Evolutionary conservation across 108 stramenopile genomes (phyloP).

Genomic region (Skeletonema tropicum): DNA sequence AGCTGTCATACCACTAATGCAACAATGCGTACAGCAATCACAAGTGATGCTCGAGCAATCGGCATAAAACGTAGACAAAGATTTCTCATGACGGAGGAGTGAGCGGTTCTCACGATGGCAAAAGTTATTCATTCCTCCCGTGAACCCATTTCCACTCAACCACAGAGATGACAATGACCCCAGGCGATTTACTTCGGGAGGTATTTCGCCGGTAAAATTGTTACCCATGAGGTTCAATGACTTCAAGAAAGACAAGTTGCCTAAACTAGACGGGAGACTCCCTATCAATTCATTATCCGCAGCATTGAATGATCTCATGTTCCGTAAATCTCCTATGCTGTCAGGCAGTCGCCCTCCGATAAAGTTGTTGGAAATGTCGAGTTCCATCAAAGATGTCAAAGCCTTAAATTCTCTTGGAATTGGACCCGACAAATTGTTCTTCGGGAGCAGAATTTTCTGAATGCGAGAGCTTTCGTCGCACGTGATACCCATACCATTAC

Average conservation of each 20-base stretch:
- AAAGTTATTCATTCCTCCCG: not conserved
- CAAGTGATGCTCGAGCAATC: not conserved
- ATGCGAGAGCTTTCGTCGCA: constrained; percentile 1
- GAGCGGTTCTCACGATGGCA: not conserved
- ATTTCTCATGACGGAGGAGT: not conserved
- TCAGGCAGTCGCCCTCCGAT: not conserved
- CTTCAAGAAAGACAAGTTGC: constrained; percentile 5
- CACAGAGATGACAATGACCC: not conserved
- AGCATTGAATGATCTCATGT: constrained; percentile 4
- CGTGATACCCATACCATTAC: not conserved
- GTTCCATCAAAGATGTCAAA: not conserved
- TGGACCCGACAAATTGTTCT: not conserved
- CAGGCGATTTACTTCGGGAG: not conserved
- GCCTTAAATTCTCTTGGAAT: not conserved
- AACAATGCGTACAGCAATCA: constrained; percentile 1
- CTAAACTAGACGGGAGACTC: not conserved
- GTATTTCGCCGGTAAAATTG: not conserved
- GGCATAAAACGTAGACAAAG: not conserved
- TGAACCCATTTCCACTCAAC: not conserved
- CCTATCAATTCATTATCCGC: not conserved
- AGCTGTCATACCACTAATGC: not conserved
- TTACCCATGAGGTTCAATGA: constrained; percentile 2
- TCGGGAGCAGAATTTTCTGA: not conserved
- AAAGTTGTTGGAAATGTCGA: not conserved
- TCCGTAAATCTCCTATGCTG: not conserved